Evolutionary conservation across 805 yeast genomes (phyloP).

Genomic region (Metschnikowia reukaufii): DNA sequence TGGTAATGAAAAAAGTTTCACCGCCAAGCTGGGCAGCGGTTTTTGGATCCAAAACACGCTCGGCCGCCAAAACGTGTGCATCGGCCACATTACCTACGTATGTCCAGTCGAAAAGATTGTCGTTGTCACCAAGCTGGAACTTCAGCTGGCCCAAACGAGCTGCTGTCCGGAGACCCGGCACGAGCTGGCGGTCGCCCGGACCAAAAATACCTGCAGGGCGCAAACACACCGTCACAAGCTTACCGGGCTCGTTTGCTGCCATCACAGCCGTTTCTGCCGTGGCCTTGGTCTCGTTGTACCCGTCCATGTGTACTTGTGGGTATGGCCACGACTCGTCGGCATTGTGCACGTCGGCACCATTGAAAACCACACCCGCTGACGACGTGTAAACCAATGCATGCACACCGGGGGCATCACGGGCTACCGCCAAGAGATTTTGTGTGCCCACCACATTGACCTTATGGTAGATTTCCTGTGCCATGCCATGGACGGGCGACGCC

Average conservation of each 20-base stretch:
- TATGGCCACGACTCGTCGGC: slow-evolving; percentile 95
- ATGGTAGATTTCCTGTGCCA: slow-evolving; percentile 72
- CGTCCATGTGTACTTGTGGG: slow-evolving; percentile 91
- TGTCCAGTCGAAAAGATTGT: slow-evolving; percentile 93
- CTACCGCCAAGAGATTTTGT: slow-evolving; percentile 62
- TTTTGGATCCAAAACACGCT: slow-evolving; percentile 56
- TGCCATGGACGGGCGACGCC: slow-evolving; percentile 94
- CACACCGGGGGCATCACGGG: slow-evolving; percentile 46
- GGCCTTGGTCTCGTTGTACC: slow-evolving; percentile 93
- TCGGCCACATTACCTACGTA: slow-evolving; percentile 98
- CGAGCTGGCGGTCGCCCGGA: slow-evolving; percentile 96
- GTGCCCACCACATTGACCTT: slow-evolving; percentile 94
- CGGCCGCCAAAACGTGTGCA: slow-evolving; percentile 91
- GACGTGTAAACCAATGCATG: slow-evolving; percentile 89
- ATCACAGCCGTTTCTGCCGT: slow-evolving; percentile 82
- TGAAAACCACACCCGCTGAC: slow-evolving; percentile 95
- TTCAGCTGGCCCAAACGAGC: slow-evolving; percentile 83
- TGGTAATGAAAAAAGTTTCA: slow-evolving; percentile 85
- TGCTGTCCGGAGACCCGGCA: slow-evolving; percentile 86
- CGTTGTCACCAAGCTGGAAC: slow-evolving; percentile 92
- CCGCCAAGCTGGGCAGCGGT: slow-evolving; percentile 62
- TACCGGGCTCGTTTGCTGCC: slow-evolving; percentile 59
- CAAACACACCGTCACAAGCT: slow-evolving; percentile 75
- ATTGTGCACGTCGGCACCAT: slow-evolving; percentile 88
- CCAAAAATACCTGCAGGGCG: slow-evolving; percentile 99